Evolutionary conservation across 805 yeast genomes (phyloP), one percentile per base, ranked within the genome.

Genomic region (Pichia manshurica): DNA sequence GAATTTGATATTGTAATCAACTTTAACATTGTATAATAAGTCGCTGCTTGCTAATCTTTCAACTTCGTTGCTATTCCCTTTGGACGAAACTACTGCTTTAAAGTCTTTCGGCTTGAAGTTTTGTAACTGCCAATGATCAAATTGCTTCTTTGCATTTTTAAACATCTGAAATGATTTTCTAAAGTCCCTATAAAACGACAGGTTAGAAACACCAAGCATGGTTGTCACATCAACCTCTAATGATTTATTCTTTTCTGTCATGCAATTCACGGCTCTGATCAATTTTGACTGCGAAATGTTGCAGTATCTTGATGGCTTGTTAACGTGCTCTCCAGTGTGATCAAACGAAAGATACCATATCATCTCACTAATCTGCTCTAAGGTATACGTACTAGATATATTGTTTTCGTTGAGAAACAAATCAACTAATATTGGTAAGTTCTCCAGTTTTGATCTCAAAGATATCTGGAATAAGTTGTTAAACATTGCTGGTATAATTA

Each of bases 121-220:
- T 34, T 61, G 59, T 9, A 64, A 45, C 45, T 62, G 61, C 68
- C 68, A 64, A 40, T 54, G 56, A 43, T 64, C 64, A 44, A 64
- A 64, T 42, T 58, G 56, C 22, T 49, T 54, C 42, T 63, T 61
- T 3, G 67, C 67, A 20, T 57, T 55, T 43, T 60, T 56, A 36
- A 57, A 60, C 37, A 61, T 45, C 16, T 47, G 51, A 36, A 49
- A 54, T 2, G 65, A 50, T 42, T 63, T 63, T 8, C 49, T 44
- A 6, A 51, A 56, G 46, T 58, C 51, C 20, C 39, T 51, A 42
- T 52, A 56, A 42, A 50, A 63, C 7, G 64, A 47, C 13, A 59
- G 38, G 25, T 61, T 61, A 1, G 66, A 58, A 16, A 62, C 64
- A 1, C 60, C 66, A n/a, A 64, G 45, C 46, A 64, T 52, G 1